Base-by-base conservation (phyloP, 2,329 filamentous ascomycete genomes). In the Verticillium nonalfalfae region DNA sequence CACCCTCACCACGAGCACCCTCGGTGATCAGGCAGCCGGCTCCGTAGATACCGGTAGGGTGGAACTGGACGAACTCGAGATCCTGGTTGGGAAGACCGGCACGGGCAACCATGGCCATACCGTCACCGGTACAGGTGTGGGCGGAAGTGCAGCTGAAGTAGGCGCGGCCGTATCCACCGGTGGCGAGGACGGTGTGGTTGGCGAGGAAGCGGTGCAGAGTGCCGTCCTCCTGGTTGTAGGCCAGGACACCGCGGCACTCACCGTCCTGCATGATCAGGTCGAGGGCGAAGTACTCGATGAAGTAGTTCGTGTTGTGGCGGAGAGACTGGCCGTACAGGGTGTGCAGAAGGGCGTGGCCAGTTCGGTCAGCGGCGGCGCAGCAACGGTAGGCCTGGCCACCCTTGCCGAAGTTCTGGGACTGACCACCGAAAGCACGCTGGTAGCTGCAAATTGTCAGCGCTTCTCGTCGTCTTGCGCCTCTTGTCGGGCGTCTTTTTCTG, bases 51-150 rank as follows among this genome's bases (percentile, higher is more conserved):
- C 94, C 94, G 68, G 94, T 97, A 61, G 94, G 94, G 78, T 99
- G 94, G 87, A 99, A 99, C 81, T 99, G 94, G 66, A 99, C 95
- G 79, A 99, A 99, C 78, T 99, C 95, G 66, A 98, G 85, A 89
- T 99, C 95, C 83, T 99, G 95, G 85, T 97, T 97, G 71, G 95
- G 94, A 50, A 99, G 89, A 76, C 95, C 95, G 65, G 95, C 95
- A 81, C 95, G 93, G 69, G 94, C 91, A 72, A 98, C 94, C 95
- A 99, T 98, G 69, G 95, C 95, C 91, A 97, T 97, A 76, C 95
- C 95, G 75, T 99, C 95, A 85, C 95, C 95, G 65, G 95, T 99
- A 79, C 94, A 97, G 66, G 95, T 98, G 81, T 99, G 95, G 56
- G 95, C 95, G 59, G 93, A 97, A 59, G 95, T 99, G 80, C 94